Percentiles rank a stretch among this genome's conserved stretches.
Conservation (phyloP, 164 flowering plant genomes). For the Taxillus chinensis region DNA sequence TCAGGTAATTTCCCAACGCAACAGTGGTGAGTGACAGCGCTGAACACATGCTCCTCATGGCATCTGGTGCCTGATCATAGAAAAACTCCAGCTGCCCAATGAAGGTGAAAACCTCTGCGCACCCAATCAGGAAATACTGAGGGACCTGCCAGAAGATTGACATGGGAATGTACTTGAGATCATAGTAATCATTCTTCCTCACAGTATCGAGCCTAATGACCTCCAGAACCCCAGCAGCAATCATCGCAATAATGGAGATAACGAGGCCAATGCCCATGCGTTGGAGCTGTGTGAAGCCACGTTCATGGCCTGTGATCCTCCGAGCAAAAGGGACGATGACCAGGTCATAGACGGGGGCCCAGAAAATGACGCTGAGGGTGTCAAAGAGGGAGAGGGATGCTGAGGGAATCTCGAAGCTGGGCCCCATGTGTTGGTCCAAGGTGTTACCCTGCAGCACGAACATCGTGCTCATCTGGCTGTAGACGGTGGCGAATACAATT, state of each 20-base stretch:
- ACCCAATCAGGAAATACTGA: conserved; percentile 41
- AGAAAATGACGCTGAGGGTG: conserved; percentile 39
- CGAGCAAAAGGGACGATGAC: conserved; percentile 25
- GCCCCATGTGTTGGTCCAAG: conserved; percentile 35
- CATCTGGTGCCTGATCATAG: conserved; percentile 51
- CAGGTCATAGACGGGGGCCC: conserved; percentile 31
- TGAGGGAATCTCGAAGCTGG: conserved; percentile 31
- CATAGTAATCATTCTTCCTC: conserved; percentile 14
- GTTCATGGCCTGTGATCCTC: conserved; percentile 24
- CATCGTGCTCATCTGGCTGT: conserved; percentile 38
- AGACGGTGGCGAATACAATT: conserved; percentile 31
- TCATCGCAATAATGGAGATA: conserved; percentile 30
- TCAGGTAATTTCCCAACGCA: conserved; percentile 39
- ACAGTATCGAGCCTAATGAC: conserved; percentile 20
- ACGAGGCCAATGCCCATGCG: conserved; percentile 36
- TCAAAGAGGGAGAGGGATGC: conserved; percentile 45
- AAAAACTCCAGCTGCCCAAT: conserved; percentile 49
- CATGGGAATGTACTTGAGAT: conserved; percentile 23
- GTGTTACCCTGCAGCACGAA: conserved; percentile 39
- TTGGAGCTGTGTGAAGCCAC: conserved; percentile 40
- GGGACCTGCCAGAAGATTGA: conserved; percentile 51
- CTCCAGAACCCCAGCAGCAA: conserved; percentile 24
- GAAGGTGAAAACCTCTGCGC: conserved; percentile 43
- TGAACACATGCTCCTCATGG: conserved; percentile 42
- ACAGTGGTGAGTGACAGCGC: conserved; percentile 40